phyloP scores from a whole-genome alignment of 306 rosid species.

The Rosa chinensis region DNA sequence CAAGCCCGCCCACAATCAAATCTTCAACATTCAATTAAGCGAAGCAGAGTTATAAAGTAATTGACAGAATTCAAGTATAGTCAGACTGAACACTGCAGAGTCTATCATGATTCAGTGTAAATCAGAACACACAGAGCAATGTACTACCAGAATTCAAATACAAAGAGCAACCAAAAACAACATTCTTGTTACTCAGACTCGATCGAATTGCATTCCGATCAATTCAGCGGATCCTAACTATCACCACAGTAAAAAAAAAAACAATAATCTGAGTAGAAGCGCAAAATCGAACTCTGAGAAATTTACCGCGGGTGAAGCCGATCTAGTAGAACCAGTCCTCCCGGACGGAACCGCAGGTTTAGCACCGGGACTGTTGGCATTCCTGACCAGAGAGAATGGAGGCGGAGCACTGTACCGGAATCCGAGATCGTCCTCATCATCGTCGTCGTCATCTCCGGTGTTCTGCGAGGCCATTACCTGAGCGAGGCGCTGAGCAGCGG shows the following conservation, averaged over 20 bases:
- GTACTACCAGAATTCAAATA: not conserved
- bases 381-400: slow-evolving; percentile 65
- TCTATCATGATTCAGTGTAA: not conserved
- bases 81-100: not conserved
- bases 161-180: not conserved
- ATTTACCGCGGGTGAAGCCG: slow-evolving; percentile 70
- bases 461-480: slow-evolving; percentile 98
- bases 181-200: too few species aligned
- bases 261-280: not conserved
- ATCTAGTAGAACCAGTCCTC: slow-evolving; percentile 41
- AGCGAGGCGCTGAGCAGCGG: slow-evolving; percentile 97
- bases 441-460: slow-evolving; percentile 53
- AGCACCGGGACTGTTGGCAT: slow-evolving; percentile 23
- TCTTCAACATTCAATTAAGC: not conserved
- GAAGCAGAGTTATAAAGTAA: not conserved
- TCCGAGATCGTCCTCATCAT: slow-evolving; percentile 76
- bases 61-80: not conserved
- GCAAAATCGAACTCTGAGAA: not conserved
- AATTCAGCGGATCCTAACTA: slow-evolving; percentile 7
- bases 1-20: not conserved
- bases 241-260: not conserved
- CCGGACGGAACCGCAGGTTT: slow-evolving; percentile 38
- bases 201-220: too few species aligned
- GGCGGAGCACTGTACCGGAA: slow-evolving; percentile 96
- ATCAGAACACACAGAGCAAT: slow-evolving; percentile 5